Evolutionary conservation across 441 rosid species (phyloP).

Genomic region (Corymbia citriodora): DNA sequence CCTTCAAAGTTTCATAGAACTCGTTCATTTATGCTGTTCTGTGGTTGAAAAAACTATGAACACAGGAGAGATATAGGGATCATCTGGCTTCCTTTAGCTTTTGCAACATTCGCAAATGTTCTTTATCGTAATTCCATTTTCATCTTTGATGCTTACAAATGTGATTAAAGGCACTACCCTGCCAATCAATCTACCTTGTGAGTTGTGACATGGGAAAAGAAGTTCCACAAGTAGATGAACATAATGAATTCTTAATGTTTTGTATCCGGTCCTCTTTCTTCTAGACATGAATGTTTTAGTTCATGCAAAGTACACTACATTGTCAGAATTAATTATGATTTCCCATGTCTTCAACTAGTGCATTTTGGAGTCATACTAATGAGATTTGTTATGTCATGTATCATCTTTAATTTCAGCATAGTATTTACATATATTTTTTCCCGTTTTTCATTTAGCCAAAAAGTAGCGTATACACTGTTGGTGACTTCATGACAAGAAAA

Average conservation of each 20-base stretch:
- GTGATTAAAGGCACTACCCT: neutral
- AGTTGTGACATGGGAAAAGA: neutral
- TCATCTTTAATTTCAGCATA: neutral
- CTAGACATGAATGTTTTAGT: neutral
- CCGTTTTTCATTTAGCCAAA: conserved; percentile 40
- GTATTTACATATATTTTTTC: neutral
- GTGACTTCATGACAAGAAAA: conserved; percentile 81
- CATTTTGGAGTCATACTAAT: neutral
- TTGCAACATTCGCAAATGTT: neutral
- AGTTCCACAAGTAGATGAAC: neutral
- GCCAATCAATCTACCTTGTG: neutral
- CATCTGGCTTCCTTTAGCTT: neutral
- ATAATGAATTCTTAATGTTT: neutral
- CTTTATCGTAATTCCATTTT: neutral
- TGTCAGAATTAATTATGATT: neutral
- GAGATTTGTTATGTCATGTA: neutral
- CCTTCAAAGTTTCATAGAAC: neutral
- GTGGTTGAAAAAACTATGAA: neutral
- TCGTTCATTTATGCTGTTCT: neutral
- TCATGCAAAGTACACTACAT: neutral
- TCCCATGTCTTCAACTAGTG: neutral
- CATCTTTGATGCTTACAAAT: neutral
- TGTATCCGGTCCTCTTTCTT: neutral
- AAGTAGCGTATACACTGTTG: conserved; percentile 73
- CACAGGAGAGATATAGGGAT: neutral